Evolutionary conservation across 2,329 filamentous ascomycete species (phyloP).

Genomic region (Dendrostoma leiphaemia): DNA sequence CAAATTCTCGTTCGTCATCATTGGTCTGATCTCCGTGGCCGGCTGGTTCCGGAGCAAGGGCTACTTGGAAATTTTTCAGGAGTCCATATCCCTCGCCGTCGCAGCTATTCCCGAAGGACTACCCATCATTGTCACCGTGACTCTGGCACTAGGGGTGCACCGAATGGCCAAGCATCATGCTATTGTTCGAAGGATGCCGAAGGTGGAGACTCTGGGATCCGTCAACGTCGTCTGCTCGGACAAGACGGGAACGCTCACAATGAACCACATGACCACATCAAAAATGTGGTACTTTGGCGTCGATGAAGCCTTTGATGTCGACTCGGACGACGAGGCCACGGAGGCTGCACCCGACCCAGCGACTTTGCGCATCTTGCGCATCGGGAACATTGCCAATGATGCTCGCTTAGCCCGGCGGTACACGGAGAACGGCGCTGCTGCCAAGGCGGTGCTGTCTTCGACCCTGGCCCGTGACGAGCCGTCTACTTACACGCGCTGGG

Average conservation of each 20-base stretch:
- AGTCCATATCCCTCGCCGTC: constrained; percentile 93
- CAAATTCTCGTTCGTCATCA: constrained; percentile 94
- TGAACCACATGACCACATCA: constrained; percentile 97
- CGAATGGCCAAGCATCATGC: constrained; percentile 95
- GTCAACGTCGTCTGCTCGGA: constrained; percentile 99
- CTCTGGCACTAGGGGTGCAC: constrained; percentile 88
- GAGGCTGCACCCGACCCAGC: constrained; percentile 67
- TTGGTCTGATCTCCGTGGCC: constrained; percentile 86
- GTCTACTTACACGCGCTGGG: constrained; percentile 78
- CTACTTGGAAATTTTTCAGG: constrained; percentile 92
- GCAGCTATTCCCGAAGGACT: constrained; percentile 95
- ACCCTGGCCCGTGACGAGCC: constrained; percentile 67
- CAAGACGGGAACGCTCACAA: constrained; percentile 93
- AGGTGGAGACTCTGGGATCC: constrained; percentile 95
- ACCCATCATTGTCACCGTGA: constrained; percentile 97
- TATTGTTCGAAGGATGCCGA: constrained; percentile 92
- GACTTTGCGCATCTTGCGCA: constrained; percentile 77
- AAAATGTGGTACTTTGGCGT: constrained; percentile 94
- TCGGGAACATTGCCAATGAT: constrained; percentile 97
- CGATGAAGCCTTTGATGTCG: constrained; percentile 48
- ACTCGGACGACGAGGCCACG: constrained; percentile 51
- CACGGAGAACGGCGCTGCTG: constrained; percentile 67
- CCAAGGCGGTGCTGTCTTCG: constrained; percentile 81
- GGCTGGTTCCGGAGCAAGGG: constrained; percentile 88
- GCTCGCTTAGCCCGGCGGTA: constrained; percentile 73